These are phyloP conservation scores for Neurospora sp. DNA, from an alignment of 495 filamentous ascomycete genomes.

Conservation along the genomic window DNA sequence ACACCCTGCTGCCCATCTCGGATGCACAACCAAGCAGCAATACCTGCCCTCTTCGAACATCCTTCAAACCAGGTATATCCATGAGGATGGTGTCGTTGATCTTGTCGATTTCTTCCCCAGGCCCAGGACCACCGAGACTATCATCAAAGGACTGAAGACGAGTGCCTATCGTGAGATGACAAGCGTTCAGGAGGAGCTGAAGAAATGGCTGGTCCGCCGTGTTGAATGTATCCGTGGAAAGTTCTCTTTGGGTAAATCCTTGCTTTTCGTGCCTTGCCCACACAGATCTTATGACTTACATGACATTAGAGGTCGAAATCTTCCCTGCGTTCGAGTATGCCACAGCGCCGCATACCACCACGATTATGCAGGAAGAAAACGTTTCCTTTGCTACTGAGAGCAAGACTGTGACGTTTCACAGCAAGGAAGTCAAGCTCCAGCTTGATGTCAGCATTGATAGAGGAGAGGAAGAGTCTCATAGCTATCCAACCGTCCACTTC, in stretches of 20 bases:
- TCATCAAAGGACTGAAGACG: conserved; percentile 33
- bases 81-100: conserved; percentile 60
- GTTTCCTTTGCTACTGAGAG: conserved; percentile 29
- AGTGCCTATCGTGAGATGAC: conserved; percentile 41
- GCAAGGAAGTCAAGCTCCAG: conserved; percentile 45
- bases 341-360: conserved; percentile 43
- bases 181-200: conserved; percentile 42
- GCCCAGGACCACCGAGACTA: conserved; percentile 36
- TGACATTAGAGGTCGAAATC: conserved; percentile 43
- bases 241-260: conserved; percentile 38
- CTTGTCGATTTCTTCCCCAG: conserved; percentile 63
- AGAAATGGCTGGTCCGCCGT: conserved; percentile 53
- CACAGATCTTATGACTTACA: background rate
- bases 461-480: conserved; percentile 30
- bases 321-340: conserved; percentile 67
- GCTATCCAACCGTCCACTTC: conserved; percentile 40
- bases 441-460: conserved; percentile 54
- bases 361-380: conserved; percentile 31
- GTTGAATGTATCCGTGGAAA: conserved; percentile 58
- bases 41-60: conserved; percentile 64
- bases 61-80: conserved; percentile 59
- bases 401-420: conserved; percentile 53
- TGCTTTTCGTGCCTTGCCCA: background rate
- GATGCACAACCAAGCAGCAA: conserved; percentile 54
- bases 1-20: conserved; percentile 31